Base-by-base conservation (phyloP, 2,329 filamentous ascomycete genomes). In the Fusarium neocosmosporiellum region DNA sequence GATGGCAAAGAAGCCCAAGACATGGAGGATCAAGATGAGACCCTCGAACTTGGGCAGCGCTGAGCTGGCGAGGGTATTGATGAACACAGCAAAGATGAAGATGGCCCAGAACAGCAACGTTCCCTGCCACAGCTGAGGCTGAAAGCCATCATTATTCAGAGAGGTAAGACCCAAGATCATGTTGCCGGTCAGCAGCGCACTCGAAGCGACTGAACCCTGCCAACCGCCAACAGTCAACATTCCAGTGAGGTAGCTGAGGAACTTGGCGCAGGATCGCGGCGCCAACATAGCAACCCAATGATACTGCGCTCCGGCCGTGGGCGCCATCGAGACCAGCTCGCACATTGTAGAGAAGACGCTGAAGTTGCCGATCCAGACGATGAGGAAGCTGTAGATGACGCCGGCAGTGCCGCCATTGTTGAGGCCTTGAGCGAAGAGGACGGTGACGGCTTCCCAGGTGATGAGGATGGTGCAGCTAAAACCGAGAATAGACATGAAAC, bases 261-360 rank as follows among this genome's bases (percentile, higher is more conserved):
- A 85, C 65, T 86, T 88, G 70, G 89, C 85, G 33, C 82, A 83
- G 20, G 80, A 80, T 2, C 78, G 79, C 1, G 87, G 85, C 3
- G 79, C 86, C 63, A 90, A 84, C 71, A 88, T 85, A 1, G 85
- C 87, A 0, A 90, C 87, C 88, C 88, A 90, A 75, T 90, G 88
- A 70, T 90, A 91, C 78, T 91, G 88, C 10, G 89, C 89, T 53
- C 88, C 89, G 0, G 87, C 65, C 73, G 89, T 75, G 75, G 88
- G 72, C 67, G 87, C 83, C 81, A 86, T 86, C 0, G 83, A 86
- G 2, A 83, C 82, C 69, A 85, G 81, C 76, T 86, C 85, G 14
- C 75, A 78, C 69, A 80, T 74, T 24, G 77, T 82, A 5, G 81
- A 78, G 29, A 85, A 86, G 29, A 86, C 81, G 36, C 83, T 82